These are phyloP conservation scores for Phaeoacremonium minimum DNA, from an alignment of 2,329 filamentous ascomycete species.

Conservation along the genomic window DNA sequence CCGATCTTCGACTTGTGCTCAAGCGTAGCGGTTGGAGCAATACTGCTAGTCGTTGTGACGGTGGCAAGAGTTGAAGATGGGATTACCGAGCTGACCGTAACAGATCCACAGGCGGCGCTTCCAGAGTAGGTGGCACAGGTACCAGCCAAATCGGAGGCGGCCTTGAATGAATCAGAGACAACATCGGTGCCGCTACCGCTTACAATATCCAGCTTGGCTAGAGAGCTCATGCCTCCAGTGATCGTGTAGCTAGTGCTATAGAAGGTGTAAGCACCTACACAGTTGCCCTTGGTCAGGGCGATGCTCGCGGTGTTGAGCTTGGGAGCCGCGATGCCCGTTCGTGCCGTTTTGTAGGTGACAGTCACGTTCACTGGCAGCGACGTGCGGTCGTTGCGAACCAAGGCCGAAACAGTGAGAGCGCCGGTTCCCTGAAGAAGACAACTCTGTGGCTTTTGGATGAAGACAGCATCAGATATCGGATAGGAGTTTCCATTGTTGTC, in stretches of 20 bases:
- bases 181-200: conserved; percentile 28
- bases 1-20: conserved; percentile 33
- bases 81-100: conserved; percentile 13
- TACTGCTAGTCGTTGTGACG: conserved; percentile 10
- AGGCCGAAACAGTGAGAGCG: conserved; percentile 37
- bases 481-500: conserved; percentile 57
- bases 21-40: conserved; percentile 21
- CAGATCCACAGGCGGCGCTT: conserved; percentile 21
- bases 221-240: conserved; percentile 36
- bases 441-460: conserved; percentile 53
- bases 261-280: conserved; percentile 43
- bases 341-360: conserved; percentile 37
- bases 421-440: conserved; percentile 42
- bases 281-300: conserved; percentile 34
- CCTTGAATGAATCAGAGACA: conserved; percentile 43
- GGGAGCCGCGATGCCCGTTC: conserved; percentile 36
- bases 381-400: conserved; percentile 43
- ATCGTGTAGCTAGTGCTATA: conserved; percentile 38
- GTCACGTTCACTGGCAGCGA: conserved; percentile 33
- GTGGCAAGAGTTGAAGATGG: conserved; percentile 14
- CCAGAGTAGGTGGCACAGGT: conserved; percentile 36
- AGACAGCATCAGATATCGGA: conserved; percentile 47
- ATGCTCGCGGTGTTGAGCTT: conserved; percentile 30
- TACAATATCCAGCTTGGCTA: conserved; percentile 40
- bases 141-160: conserved; percentile 35